These are phyloP conservation scores for Striga asiatica DNA, from an alignment of 257 asterid genomes.

Conservation along the genomic window DNA sequence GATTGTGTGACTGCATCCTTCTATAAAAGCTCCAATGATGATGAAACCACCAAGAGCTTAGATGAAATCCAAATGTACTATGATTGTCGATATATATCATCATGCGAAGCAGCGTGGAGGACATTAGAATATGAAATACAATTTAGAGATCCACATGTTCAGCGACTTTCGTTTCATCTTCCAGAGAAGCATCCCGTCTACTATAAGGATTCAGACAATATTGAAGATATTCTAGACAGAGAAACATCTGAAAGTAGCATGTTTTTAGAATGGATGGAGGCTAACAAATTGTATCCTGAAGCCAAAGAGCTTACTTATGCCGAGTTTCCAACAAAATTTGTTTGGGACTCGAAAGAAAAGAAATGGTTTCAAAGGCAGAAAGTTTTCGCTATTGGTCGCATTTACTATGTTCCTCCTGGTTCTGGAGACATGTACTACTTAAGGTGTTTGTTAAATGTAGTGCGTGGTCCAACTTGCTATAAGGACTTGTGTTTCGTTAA, in stretches of 20 bases:
- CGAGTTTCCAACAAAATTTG: neutral
- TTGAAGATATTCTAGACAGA: neutral
- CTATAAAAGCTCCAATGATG: neutral
- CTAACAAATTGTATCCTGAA: neutral
- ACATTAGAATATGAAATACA: neutral
- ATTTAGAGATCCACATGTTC: neutral
- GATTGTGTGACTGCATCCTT: neutral
- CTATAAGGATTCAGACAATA: neutral
- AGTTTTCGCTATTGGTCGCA: neutral
- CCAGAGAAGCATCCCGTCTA: neutral
- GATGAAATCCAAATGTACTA: neutral
- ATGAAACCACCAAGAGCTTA: rapidly evolving
- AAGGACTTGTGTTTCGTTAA: neutral
- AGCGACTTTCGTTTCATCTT: neutral
- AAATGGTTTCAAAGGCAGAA: neutral
- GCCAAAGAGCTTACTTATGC: neutral
- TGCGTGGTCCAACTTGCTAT: neutral
- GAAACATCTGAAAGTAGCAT: neutral
- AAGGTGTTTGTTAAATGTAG: neutral
- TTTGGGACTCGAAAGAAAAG: neutral
- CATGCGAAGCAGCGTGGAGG: neutral
- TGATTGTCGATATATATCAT: neutral
- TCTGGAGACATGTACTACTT: neutral
- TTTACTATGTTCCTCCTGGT: neutral
- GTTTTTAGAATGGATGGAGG: neutral